A percentile compares a stretch with the other conserved stretches of the same genome.
Conservation (phyloP, 2,329 filamentous ascomycete genomes). For the Pezicula carpinea region DNA sequence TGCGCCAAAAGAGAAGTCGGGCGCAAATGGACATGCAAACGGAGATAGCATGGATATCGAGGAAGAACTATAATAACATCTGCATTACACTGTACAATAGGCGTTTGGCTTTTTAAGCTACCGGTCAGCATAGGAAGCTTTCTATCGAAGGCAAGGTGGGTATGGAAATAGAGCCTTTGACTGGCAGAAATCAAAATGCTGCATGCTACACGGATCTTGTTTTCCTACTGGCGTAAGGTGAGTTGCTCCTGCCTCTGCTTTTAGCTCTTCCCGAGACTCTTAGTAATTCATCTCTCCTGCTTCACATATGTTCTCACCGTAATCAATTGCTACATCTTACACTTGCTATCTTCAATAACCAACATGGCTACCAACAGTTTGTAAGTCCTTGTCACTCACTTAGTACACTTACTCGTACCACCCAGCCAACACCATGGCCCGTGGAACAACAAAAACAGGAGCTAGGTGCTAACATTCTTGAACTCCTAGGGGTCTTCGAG, state of each 20-base stretch:
- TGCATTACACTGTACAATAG: slow-evolving; percentile 32
- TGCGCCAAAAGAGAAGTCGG: slow-evolving; percentile 66
- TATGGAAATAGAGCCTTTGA: not conserved
- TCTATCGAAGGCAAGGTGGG: not conserved
- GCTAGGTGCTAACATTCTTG: too few relatives aligned
- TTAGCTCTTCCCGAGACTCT: not conserved
- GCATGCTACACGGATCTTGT: too few relatives aligned
- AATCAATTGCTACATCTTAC: too few relatives aligned
- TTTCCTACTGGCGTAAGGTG: not conserved
- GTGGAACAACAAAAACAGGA: too few relatives aligned
- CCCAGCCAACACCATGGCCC: too few relatives aligned
- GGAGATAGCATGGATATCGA: slow-evolving; percentile 28
- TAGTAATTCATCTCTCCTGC: not conserved
- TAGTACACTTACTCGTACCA: too few relatives aligned
- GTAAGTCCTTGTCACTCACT: too few relatives aligned
- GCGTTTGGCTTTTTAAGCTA: slow-evolving; percentile 22
- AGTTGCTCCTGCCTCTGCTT: not conserved
- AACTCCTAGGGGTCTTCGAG: too few relatives aligned
- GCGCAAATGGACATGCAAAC: slow-evolving; percentile 38
- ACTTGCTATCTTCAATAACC: too few relatives aligned
- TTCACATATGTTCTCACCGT: not conserved
- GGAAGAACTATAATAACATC: slow-evolving; percentile 33
- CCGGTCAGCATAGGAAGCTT: not conserved
- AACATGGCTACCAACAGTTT: too few relatives aligned
- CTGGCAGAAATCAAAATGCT: not conserved